phyloP scores from a whole-genome alignment of 2,329 filamentous ascomycete species.

The Fusarium sp. region DNA sequence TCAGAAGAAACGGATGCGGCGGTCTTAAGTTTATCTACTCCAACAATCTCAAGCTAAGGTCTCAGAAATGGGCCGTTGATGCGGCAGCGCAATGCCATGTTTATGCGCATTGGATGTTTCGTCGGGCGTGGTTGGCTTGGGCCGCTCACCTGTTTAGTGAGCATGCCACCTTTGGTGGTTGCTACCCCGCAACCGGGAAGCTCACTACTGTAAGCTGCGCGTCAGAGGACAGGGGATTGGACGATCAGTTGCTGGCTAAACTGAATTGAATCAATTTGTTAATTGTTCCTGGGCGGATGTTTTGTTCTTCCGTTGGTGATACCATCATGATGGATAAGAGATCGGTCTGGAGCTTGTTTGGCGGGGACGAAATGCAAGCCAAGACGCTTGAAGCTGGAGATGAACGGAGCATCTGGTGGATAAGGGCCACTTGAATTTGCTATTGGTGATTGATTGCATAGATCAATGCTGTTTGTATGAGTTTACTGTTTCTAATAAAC shows the following conservation, averaged over 20 bases:
- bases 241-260: conserved; percentile 22
- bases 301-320: conserved; percentile 9
- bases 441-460: conserved; percentile 2
- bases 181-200: conserved; percentile 43
- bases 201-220: conserved; percentile 27
- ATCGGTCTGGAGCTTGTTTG: conserved; percentile 35
- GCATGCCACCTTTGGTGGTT: conserved; percentile 24
- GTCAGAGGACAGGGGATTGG: conserved; percentile 40
- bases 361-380: conserved; percentile 41
- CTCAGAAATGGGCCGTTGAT: conserved; percentile 41
- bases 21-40: conserved; percentile 37
- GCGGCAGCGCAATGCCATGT: conserved; percentile 41
- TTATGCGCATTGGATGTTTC: conserved; percentile 38
- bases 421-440: conserved; percentile 10
- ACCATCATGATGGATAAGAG: neutral
- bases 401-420: conserved; percentile 7
- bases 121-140: conserved; percentile 23
- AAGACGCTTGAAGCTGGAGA: conserved; percentile 29
- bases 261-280: neutral
- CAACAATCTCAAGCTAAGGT: conserved; percentile 31
- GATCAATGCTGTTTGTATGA: neutral
- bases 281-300: conserved; percentile 14
- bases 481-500: conserved; percentile 1
- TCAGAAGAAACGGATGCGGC: conserved; percentile 26
- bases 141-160: conserved; percentile 2